phyloP scores from a whole-genome alignment of 2,329 filamentous ascomycete genomes.

The Alternaria brassicae region DNA sequence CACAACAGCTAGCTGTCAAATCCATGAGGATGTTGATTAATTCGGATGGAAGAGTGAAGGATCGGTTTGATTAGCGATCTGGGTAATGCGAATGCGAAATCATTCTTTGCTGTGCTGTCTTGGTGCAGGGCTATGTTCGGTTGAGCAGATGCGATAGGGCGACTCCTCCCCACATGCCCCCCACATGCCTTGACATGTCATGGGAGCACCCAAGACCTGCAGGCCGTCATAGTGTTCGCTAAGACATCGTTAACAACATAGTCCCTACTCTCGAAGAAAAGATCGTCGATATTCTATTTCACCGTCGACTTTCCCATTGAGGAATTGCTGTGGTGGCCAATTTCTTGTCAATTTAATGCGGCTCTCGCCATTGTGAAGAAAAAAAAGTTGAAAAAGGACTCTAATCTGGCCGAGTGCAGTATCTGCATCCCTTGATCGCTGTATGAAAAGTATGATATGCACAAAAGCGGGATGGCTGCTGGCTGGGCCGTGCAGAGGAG shows the following conservation, averaged over 20 bases:
- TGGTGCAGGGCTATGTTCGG: not conserved
- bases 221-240: not conserved
- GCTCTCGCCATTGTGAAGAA: not conserved
- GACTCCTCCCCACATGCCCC: not conserved
- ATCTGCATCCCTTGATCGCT: not conserved
- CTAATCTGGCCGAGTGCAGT: not conserved
- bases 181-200: not conserved
- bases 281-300: not conserved
- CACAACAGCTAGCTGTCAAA: constrained; percentile 6
- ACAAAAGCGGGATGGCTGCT: constrained; percentile 1
- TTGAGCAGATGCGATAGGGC: not conserved
- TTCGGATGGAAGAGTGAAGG: not conserved
- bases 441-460: not conserved
- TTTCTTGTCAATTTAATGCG: not conserved
- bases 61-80: not conserved
- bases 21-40: constrained; percentile 1
- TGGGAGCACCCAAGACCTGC: not conserved
- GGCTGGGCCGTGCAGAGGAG: not conserved
- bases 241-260: not conserved
- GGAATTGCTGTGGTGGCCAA: not conserved
- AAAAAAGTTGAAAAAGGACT: too few relatives aligned
- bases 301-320: not conserved
- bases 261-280: not conserved
- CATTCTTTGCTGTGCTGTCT: constrained; percentile 1
- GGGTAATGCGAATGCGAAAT: not conserved